Evolutionary conservation across 2,329 filamentous ascomycete genomes (phyloP).

Genomic region (Fusarium domesticum): DNA sequence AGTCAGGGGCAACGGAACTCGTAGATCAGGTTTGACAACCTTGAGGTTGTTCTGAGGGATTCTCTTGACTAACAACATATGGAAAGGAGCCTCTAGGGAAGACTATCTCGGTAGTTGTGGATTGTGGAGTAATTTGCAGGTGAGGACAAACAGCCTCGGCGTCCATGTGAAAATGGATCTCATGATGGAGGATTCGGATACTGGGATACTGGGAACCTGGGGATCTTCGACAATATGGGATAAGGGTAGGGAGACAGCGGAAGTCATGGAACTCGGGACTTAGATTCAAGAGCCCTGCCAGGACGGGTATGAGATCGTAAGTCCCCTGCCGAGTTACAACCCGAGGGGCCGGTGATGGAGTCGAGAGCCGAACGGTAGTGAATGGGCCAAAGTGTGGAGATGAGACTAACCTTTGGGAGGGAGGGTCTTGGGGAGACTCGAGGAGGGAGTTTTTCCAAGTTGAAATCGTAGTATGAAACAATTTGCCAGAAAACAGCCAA

Average conservation of each 20-base stretch:
- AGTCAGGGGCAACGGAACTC: conserved; percentile 3
- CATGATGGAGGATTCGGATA: neutral
- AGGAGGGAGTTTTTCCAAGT: too few relatives aligned
- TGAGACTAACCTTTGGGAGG: neutral
- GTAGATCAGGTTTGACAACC: neutral
- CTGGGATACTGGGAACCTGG: neutral
- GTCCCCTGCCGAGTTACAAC: conserved; percentile 14
- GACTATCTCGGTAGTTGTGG: neutral
- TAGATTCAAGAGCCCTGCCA: conserved; percentile 7
- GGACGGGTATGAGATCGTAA: conserved; percentile 19
- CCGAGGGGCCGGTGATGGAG: conserved; percentile 11
- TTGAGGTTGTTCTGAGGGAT: neutral
- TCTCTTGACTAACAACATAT: neutral
- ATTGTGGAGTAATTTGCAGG: neutral
- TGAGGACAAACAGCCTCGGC: neutral
- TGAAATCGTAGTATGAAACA: too few relatives aligned
- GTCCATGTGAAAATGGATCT: neutral
- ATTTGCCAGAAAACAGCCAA: too few relatives aligned
- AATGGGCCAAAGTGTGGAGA: conserved; percentile 8
- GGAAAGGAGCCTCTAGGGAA: neutral
- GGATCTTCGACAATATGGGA: too few relatives aligned
- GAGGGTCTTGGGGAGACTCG: conserved; percentile 14
- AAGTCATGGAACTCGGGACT: neutral
- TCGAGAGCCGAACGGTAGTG: conserved; percentile 17
- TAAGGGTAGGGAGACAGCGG: neutral